These are phyloP conservation scores for Penicillium sp. DNA, from an alignment of 2,329 filamentous ascomycete genomes.

Conservation along the genomic window DNA sequence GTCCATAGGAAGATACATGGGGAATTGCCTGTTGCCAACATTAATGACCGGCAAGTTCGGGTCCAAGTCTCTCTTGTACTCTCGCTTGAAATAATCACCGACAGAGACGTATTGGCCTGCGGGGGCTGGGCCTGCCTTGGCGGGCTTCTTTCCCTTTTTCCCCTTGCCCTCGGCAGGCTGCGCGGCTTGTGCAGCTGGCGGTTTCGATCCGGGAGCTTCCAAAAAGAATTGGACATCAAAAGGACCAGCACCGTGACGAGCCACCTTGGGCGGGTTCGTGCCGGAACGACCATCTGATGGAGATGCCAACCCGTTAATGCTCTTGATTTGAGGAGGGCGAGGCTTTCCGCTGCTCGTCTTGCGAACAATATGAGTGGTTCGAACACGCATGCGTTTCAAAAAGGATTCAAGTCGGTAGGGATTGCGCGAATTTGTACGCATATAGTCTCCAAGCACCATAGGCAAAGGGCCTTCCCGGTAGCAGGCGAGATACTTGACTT, in stretches of 20 bases:
- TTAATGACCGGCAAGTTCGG: slow-evolving; percentile 63
- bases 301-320: slow-evolving; percentile 49
- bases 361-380: slow-evolving; percentile 41
- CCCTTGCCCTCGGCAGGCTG: slow-evolving; percentile 16
- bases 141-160: slow-evolving; percentile 30
- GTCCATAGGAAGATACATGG: slow-evolving; percentile 67
- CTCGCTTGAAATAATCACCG: slow-evolving; percentile 50
- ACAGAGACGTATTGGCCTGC: slow-evolving; percentile 52
- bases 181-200: slow-evolving; percentile 2
- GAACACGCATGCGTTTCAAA: neutral
- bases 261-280: slow-evolving; percentile 38
- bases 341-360: slow-evolving; percentile 35
- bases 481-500: neutral
- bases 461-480: neutral
- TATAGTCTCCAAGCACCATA: neutral
- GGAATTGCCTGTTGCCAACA: slow-evolving; percentile 57
- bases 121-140: slow-evolving; percentile 31
- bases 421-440: neutral
- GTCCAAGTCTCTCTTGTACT: slow-evolving; percentile 38
- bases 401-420: neutral
- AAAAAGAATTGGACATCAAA: slow-evolving; percentile 58
- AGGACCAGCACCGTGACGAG: slow-evolving; percentile 48
- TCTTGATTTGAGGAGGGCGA: slow-evolving; percentile 43
- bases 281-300: slow-evolving; percentile 36
- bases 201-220: slow-evolving; percentile 24